Evolutionary conservation across 805 yeast species (phyloP), one percentile per base, ranked within the genome.

Genomic region (Pichia nakasei): DNA sequence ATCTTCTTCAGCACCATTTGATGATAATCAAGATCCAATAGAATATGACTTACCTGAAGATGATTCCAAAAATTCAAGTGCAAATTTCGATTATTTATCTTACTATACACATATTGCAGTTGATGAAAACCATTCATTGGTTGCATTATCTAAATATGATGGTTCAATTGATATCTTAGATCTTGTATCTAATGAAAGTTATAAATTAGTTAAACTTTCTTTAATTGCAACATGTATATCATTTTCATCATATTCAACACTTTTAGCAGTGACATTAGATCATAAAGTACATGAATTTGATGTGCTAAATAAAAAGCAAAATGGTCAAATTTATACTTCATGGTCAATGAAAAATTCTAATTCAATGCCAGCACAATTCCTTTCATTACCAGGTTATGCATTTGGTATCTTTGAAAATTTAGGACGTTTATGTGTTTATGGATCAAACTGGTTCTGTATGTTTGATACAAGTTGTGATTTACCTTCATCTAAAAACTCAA

Each of bases 341-440:
- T 91, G 97, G 98, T 82, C 95, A 11, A 76, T 78, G 49, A 66
- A 73, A 42, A 87, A 87, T 61, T 73, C 86, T 17, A 93, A 84
- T 42, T 70, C 75, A 45, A 63, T 88, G 50, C 97, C 97, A 2
- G 67, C 67, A 32, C 77, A 78, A 48, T 79, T 83, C 48, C 57
- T 70, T 17, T 59, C 67, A 3, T 66, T 75, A 42, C 74, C 73
- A 17, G 91, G 84, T 45, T 79, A 82, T 53, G 80, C 94, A 44
- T 71, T 76, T 47, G 96, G 95, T 15, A 61, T 85, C 12, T 85
- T 84, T 56, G 56, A 59, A 4, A 61, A 64, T 29, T 51, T 63
- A 1, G 55, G 52, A 19, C 69, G 76, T 44, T 65, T 83, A 15
- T 91, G 96, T 96, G 63, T 87, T n/a, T 88, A 85, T 76, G 95